Base-by-base conservation (phyloP, 2,329 filamentous ascomycete species). In the Paecilomyces variotii region DNA sequence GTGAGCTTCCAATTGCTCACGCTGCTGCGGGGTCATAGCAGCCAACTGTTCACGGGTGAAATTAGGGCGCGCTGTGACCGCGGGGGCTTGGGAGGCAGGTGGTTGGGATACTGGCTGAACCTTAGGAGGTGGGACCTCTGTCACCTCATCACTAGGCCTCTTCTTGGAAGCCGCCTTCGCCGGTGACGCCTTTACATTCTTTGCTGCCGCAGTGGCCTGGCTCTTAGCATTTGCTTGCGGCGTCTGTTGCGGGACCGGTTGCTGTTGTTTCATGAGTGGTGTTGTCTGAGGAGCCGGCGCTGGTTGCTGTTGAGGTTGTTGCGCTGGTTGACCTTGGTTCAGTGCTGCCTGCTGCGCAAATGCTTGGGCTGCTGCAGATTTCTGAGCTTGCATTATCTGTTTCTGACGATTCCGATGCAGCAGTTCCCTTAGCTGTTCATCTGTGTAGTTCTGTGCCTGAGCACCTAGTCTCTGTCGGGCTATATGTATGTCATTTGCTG, bases 111-210 rank as follows among this genome's bases (percentile, higher is more conserved):
- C 60, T 45, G 67, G 64, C 51, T 73, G 67, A 2, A 64, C 49
- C 58, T 74, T 73, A 6, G 73, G 73, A 60, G 76, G 72, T 53
- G 73, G 73, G 32, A 72, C 64, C 57, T 79, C 78, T 35, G 74
- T 65, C n/a, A 73, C 67, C 64, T 82, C 79, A 62, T 82, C 79
- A 57, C 70, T 73, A 2, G 74, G 65, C 60, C 80, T 75, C 61
- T 80, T 80, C 59, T 74, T 76, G 12, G 72, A 63, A n/a, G 68
- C 59, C 56, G 70, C 68, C 62, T 73, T 73, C 39, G 65, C 56
- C 55, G 67, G 50, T 53, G 71, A 49, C 11, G 60, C 64, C 58
- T 68, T 72, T 11, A 63, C 60, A 12, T 60, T 62, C 61, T 73
- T 74, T 3, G 60, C 60, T 26, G 66, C 27, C 10, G 62, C 57